phyloP scores from a whole-genome alignment of 163 green algal species.

The Coccomyxa subellipsoidea region DNA sequence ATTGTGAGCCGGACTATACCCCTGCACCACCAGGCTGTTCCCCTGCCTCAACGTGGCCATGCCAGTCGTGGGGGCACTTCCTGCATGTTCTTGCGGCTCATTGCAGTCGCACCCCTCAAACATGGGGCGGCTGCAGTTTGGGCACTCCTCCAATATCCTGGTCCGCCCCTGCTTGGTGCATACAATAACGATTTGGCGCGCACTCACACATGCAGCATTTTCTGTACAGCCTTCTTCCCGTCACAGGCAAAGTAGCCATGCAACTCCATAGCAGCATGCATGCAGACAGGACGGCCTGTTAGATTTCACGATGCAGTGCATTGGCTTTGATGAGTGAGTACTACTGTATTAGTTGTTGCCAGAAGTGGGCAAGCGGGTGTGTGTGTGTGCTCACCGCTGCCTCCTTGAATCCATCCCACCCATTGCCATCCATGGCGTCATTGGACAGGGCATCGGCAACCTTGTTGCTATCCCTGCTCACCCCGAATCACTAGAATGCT shows the following conservation, averaged over 20 bases:
- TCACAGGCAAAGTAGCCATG: too few relatives aligned
- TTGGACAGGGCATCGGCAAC: constrained; percentile 52
- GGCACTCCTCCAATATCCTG: not conserved
- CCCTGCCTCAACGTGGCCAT: not conserved
- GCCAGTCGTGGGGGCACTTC: not conserved
- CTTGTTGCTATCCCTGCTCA: constrained; percentile 38
- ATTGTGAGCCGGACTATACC: too few relatives aligned
- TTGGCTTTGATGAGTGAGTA: too few relatives aligned
- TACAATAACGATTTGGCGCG: not conserved
- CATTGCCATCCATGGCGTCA: constrained; percentile 34
- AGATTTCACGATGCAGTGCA: too few relatives aligned
- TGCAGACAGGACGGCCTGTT: too few relatives aligned
- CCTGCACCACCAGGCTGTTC: not conserved
- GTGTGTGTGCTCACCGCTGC: not conserved
- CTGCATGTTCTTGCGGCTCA: not conserved
- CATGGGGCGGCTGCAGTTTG: not conserved
- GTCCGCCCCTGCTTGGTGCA: not conserved
- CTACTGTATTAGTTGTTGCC: too few relatives aligned
- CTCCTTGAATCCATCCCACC: constrained; percentile 21
- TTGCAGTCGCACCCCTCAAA: not conserved
- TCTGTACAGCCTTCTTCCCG: too few relatives aligned
- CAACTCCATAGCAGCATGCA: too few relatives aligned
- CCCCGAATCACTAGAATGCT: too few relatives aligned
- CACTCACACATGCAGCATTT: not conserved
- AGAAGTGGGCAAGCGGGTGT: too few relatives aligned